phyloP scores from a whole-genome alignment of 164 flowering plant genomes.

The Hamamelis virginiana region DNA sequence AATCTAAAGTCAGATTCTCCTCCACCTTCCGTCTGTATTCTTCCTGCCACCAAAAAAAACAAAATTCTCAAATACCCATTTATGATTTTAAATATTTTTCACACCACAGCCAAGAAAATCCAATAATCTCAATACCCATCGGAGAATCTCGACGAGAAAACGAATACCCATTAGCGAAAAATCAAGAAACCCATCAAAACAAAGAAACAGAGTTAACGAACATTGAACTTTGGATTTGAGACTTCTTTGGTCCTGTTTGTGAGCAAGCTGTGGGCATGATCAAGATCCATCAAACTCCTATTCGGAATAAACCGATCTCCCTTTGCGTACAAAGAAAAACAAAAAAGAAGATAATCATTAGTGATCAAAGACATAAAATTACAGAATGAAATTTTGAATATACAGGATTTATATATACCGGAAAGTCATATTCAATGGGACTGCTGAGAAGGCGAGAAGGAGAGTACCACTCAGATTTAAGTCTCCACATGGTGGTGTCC shows the following conservation, averaged over 20 bases:
- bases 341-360: neutral
- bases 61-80: neutral
- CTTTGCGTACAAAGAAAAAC: constrained; percentile 14
- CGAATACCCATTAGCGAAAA: constrained; percentile 5
- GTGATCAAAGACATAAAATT: neutral
- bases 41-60: constrained; percentile 22
- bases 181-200: neutral
- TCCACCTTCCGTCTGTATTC: constrained; percentile 30
- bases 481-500: constrained; percentile 8
- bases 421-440: constrained; percentile 33
- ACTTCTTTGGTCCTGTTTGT: constrained; percentile 22
- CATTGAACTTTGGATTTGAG: constrained; percentile 18
- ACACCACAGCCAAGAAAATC: neutral
- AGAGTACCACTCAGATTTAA: constrained; percentile 37
- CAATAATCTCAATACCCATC: neutral
- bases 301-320: constrained; percentile 63
- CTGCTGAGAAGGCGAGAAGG: constrained; percentile 35
- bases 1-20: constrained; percentile 37
- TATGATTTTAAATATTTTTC: neutral
- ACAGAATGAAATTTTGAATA: too few species aligned
- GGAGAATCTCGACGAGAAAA: neutral
- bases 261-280: constrained; percentile 41
- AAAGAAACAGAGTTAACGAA: constrained; percentile 7
- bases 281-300: constrained; percentile 65
- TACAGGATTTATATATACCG: constrained; percentile 23